Percentiles rank a stretch among this genome's conserved stretches.
phyloP scores from a whole-genome alignment of 768 basidiomycete species.

The Ramaria sp. region DNA sequence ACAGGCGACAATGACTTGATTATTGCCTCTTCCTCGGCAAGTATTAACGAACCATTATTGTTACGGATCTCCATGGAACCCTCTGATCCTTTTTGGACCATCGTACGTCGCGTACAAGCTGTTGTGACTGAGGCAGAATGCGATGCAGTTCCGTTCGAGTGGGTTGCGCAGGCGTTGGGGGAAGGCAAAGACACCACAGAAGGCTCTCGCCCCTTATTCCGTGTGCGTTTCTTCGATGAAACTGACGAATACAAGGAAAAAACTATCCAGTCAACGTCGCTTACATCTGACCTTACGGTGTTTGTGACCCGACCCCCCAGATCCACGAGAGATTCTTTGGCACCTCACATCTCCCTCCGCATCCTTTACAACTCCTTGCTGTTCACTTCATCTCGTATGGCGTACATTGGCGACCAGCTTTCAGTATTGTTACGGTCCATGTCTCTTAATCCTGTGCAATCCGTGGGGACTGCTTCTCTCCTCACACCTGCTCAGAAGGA shows the following conservation, averaged over 20 bases:
- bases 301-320: constrained; percentile 70
- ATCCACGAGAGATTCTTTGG: constrained; percentile 56
- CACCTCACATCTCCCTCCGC: constrained; percentile 67
- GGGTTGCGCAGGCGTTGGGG: constrained; percentile 55
- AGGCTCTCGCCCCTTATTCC: constrained; percentile 54
- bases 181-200: constrained; percentile 55
- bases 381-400: constrained; percentile 71
- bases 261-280: constrained; percentile 68
- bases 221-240: constrained; percentile 95
- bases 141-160: constrained; percentile 75
- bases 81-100: constrained; percentile 78
- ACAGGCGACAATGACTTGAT: constrained; percentile 93
- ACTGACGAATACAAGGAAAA: constrained; percentile 62
- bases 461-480: constrained; percentile 72
- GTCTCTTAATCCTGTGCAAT: constrained; percentile 51
- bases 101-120: constrained; percentile 77
- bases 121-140: constrained; percentile 74
- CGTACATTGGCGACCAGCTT: constrained; percentile 77
- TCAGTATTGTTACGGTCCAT: constrained; percentile 64
- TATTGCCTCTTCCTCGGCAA: constrained; percentile 78
- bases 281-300: constrained; percentile 88
- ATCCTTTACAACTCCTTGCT: constrained; percentile 92
- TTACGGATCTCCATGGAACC: constrained; percentile 78
- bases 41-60: constrained; percentile 67
- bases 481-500: constrained; percentile 59